These are phyloP conservation scores for Epichloe hybrida DNA, from an alignment of 2,329 filamentous ascomycete genomes.

Conservation along the genomic window DNA sequence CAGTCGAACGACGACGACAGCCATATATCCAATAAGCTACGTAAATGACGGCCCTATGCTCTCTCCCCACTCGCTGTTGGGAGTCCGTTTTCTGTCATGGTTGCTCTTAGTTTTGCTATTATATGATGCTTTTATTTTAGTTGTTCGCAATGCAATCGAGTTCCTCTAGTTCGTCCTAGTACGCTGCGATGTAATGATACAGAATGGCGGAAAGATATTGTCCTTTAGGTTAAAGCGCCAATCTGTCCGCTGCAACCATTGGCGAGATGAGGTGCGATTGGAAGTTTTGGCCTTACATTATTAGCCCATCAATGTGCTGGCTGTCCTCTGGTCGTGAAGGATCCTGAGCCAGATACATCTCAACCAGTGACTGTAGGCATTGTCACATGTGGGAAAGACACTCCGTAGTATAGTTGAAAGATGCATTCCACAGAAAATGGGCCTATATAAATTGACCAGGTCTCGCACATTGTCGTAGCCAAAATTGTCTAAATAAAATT, in stretches of 20 bases:
- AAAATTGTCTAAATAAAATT: no score
- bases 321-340: no score
- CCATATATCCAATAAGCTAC: background rate
- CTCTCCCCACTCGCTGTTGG: background rate
- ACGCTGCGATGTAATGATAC: background rate
- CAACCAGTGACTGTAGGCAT: no score
- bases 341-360: no score
- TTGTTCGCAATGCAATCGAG: conserved; percentile 1
- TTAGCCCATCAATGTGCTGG: no score
- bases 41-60: background rate
- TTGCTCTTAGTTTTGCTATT: background rate
- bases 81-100: background rate
- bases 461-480: no score
- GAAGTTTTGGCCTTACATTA: no score
- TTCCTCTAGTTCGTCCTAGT: background rate
- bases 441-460: no score
- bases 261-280: no score
- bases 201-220: background rate
- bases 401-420: no score
- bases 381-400: no score
- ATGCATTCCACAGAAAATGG: no score
- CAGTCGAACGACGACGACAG: background rate
- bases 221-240: background rate
- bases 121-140: conserved; percentile 5
- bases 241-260: background rate